Conservation (phyloP, 2,329 filamentous ascomycete species). For the Ophiosphaerella narmari region DNA sequence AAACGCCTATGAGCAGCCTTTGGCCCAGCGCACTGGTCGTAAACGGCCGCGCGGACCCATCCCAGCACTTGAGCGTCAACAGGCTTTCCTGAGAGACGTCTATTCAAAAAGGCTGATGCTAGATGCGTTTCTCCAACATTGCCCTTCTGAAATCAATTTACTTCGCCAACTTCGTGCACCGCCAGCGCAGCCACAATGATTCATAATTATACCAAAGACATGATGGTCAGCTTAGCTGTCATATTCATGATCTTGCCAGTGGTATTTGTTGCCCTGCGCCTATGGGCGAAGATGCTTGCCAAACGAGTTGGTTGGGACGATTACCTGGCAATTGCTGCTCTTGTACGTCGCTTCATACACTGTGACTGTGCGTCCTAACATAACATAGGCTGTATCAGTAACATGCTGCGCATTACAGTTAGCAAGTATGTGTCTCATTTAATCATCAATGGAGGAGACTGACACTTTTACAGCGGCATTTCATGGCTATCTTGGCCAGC, state of each 20-base stretch:
- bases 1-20: not conserved
- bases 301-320: constrained; percentile 30
- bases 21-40: not conserved
- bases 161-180: not conserved
- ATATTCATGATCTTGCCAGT: constrained; percentile 24
- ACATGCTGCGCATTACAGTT: constrained; percentile 26
- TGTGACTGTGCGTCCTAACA: constrained; percentile 1
- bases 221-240: constrained; percentile 24
- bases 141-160: not conserved
- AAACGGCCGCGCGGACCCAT: not conserved
- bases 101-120: not conserved
- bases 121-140: not conserved
- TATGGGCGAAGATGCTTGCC: constrained; percentile 25
- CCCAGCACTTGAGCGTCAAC: not conserved
- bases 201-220: constrained; percentile 25
- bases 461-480: constrained; percentile 14
- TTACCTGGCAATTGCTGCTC: constrained; percentile 23
- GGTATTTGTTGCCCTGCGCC: constrained; percentile 22
- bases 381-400: constrained; percentile 18
- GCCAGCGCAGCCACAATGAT: constrained; percentile 13
- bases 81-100: not conserved
- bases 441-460: not conserved
- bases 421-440: constrained; percentile 15
- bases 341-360: constrained; percentile 13
- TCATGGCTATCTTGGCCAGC: constrained; percentile 26